Evolutionary conservation across 345 rosid genomes (phyloP).

Genomic region (Hibiscus trionum): DNA sequence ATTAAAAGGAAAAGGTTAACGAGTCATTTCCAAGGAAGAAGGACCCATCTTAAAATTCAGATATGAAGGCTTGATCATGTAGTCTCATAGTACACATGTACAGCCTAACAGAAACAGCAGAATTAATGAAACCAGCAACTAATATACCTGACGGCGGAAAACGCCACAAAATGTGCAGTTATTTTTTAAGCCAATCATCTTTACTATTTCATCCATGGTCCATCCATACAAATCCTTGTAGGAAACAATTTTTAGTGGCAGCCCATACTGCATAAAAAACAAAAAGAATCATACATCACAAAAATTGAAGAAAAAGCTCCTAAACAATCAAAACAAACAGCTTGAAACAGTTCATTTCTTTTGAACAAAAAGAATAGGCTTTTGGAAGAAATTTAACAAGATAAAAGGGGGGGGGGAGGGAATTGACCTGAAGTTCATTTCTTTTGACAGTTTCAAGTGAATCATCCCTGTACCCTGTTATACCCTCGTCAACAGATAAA

Average conservation of each 20-base stretch:
- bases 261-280: slow-evolving; percentile 48
- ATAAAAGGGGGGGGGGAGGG: background rate
- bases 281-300: background rate
- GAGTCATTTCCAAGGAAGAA: background rate
- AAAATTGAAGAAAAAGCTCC: background rate
- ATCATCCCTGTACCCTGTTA: slow-evolving; percentile 87
- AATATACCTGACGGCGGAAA: slow-evolving; percentile 78
- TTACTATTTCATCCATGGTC: slow-evolving; percentile 99
- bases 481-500: slow-evolving; percentile 87
- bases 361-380: background rate
- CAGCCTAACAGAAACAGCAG: background rate
- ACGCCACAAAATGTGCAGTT: slow-evolving; percentile 97
- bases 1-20: background rate
- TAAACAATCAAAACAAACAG: background rate
- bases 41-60: background rate
- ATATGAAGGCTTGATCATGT: background rate
- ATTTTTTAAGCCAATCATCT: slow-evolving; percentile 88
- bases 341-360: background rate
- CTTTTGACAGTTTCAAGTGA: slow-evolving; percentile 92
- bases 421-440: slow-evolving; percentile 68
- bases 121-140: background rate
- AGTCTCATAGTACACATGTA: background rate
- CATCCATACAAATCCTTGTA: slow-evolving; percentile 97
- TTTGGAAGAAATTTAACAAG: background rate
- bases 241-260: slow-evolving; percentile 80